phyloP scores from a whole-genome alignment of 2,329 filamentous ascomycete genomes.

The Penicillium sp. region DNA sequence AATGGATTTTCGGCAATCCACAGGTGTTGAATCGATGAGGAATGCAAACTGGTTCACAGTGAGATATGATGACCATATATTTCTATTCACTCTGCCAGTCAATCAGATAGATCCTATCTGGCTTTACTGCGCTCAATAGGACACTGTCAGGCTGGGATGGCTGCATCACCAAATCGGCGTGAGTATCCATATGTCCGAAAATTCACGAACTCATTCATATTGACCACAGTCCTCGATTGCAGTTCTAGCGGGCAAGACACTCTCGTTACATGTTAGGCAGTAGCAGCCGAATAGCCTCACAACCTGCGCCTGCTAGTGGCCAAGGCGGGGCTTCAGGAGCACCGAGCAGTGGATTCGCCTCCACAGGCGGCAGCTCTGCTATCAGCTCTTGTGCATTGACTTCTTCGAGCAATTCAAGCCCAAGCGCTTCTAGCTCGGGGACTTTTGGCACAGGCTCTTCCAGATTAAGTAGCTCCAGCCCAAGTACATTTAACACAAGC shows the following conservation, averaged over 20 bases:
- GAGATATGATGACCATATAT: not conserved
- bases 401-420: not conserved
- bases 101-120: conserved; percentile 70
- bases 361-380: not conserved
- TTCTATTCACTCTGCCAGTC: conserved; percentile 60
- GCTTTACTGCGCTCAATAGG: conserved; percentile 71
- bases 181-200: conserved; percentile 5
- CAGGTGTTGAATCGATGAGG: conserved; percentile 4
- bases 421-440: not conserved
- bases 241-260: conserved; percentile 8
- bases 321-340: conserved; percentile 9
- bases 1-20: conserved; percentile 42
- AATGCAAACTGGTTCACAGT: not conserved
- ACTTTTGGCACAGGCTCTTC: not conserved
- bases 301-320: conserved; percentile 2
- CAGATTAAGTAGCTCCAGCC: not conserved
- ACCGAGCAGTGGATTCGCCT: not conserved
- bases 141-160: conserved; percentile 75
- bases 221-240: not conserved
- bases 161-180: conserved; percentile 67
- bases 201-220: not conserved
- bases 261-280: conserved; percentile 9
- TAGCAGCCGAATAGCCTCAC: conserved; percentile 4
- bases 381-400: not conserved
- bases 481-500: not conserved